Evolutionary conservation across 129 eudicot genomes (phyloP).

Genomic region (Artemisia tridentata): DNA sequence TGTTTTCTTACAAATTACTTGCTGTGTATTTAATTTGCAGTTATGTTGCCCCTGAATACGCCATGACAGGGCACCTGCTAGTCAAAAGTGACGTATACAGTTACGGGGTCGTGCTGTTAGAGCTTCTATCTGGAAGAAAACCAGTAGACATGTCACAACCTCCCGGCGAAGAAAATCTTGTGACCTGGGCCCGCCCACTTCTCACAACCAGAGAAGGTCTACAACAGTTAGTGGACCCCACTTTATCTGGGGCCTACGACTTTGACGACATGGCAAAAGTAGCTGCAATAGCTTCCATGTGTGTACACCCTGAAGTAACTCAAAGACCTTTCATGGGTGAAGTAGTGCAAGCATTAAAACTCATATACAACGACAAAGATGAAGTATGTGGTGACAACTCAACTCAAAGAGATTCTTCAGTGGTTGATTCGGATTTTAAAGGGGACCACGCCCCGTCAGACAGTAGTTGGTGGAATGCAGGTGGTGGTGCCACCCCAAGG

Average conservation of each 20-base stretch:
- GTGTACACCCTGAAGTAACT: constrained; percentile 92
- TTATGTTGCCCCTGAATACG: constrained; percentile 98
- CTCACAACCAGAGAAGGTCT: constrained; percentile 82
- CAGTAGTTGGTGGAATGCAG: constrained; percentile 95
- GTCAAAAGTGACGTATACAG: constrained; percentile 97
- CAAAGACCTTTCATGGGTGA: constrained; percentile 99
- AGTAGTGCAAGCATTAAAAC: constrained; percentile 93
- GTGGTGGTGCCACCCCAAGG: constrained; percentile 55
- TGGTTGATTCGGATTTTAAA: constrained; percentile 59
- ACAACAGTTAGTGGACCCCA: constrained; percentile 68
- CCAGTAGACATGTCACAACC: constrained; percentile 98
- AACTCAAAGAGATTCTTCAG: constrained; percentile 70
- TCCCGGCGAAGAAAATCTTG: constrained; percentile 91
- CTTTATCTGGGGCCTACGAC: constrained; percentile 54
- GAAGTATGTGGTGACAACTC: constrained; percentile 67
- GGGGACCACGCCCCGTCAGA: constrained; percentile 67
- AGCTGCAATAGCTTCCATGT: constrained; percentile 94
- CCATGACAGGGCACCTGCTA: constrained; percentile 98
- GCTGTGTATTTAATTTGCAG: constrained; percentile 37
- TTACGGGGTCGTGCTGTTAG: constrained; percentile 89
- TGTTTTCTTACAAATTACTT: constrained; percentile 21
- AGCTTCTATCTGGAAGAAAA: constrained; percentile 82
- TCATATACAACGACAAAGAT: constrained; percentile 78
- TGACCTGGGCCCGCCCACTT: constrained; percentile 90
- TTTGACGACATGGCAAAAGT: constrained; percentile 92